Conservation (phyloP, 2,329 filamentous ascomycete species). For the Xylariaceae sp. region DNA sequence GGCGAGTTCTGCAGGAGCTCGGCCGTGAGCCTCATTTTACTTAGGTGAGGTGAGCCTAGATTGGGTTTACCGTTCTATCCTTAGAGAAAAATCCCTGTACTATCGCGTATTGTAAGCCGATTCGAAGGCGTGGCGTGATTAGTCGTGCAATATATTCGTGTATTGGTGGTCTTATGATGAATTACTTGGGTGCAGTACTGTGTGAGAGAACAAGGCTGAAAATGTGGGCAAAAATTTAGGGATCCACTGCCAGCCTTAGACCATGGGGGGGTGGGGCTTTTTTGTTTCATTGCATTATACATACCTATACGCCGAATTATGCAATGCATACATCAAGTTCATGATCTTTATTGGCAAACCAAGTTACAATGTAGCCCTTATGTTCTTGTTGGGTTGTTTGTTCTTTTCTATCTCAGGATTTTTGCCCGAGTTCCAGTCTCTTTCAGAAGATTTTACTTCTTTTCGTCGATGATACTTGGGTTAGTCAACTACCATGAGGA, state of each 20-base stretch:
- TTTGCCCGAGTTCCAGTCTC: too few relatives aligned
- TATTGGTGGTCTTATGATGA: neutral
- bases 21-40: conserved; percentile 87
- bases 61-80: conserved; percentile 25
- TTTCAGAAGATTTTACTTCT: too few relatives aligned
- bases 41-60: conserved; percentile 5
- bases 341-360: too few relatives aligned
- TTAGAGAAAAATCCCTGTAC: neutral
- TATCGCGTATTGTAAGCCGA: neutral
- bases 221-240: conserved; percentile 17
- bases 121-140: neutral
- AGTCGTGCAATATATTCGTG: neutral
- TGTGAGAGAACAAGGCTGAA: conserved; percentile 18
- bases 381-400: too few relatives aligned
- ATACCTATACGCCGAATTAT: too few relatives aligned
- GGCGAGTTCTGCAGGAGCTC: conserved; percentile 94
- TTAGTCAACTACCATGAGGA: too few relatives aligned
- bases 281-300: too few relatives aligned
- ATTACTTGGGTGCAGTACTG: neutral
- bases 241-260: conserved; percentile 19
- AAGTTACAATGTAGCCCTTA: too few relatives aligned
- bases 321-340: too few relatives aligned
- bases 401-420: too few relatives aligned
- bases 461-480: too few relatives aligned
- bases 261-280: neutral